Base-by-base conservation (phyloP, 306 rosid species). In the Dalbergia cultrata region DNA sequence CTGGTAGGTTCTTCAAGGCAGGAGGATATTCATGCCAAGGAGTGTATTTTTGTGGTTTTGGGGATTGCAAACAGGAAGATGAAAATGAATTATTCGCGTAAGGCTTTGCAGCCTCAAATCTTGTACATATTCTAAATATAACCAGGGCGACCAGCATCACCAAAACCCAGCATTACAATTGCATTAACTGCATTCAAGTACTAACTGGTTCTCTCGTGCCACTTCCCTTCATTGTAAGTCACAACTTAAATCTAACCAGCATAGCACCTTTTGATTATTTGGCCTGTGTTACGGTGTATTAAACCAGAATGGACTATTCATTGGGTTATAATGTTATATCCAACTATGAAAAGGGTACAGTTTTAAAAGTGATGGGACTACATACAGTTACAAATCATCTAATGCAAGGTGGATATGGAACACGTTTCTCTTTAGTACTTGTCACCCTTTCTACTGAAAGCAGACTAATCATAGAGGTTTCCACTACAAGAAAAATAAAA, bases 101-200 rank as follows among this genome's bases (percentile, higher is more conserved):
- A 54, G 70, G 50, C 31, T 31, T 83, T 74, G 53, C 71, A 80
- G 47, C 90, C 77, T 70, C 78, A 37, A 39, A 71, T 18, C 11
- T 71, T 19, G 57, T 75, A 57, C 37, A 21, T n/a, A 35, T 67
- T 17, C 37, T 31, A 3, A 31, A 19, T 16, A 67, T 13, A 45
- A 53, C 21, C 59, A 53, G 6, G 6, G 3, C 22, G 13, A 31
- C 17, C 21, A 31, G 70, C 13, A 5, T 69, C n/a, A 4, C 41
- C 45, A 64, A 0, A 10, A 61, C 49, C 0, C 64, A 35, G 33
- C 67, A 50, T 43, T 44, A 16, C 45, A 66, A 58, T 64, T 59
- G 33, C 77, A 73, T 47, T 49, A 70, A 21, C 60, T 14, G 21
- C 75, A 14, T 50, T 70, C 44, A 5, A 61, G 35, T 35, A 47